Conservation (phyloP, 805 yeast species). For the Barnettozyma pratensis region DNA sequence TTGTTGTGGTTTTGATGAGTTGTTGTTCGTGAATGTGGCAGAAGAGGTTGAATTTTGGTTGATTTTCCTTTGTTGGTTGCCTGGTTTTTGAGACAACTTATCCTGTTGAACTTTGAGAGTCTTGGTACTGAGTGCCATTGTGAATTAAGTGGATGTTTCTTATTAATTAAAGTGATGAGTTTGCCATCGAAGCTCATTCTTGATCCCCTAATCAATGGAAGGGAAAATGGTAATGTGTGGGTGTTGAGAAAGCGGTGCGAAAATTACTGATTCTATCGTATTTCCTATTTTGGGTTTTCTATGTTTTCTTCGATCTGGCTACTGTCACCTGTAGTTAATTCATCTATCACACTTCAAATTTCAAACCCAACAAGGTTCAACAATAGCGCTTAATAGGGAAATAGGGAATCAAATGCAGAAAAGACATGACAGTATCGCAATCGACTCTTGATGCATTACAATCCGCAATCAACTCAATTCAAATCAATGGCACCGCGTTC, state of each 20-base stretch:
- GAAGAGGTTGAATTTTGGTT: background rate
- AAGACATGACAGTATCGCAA: no score
- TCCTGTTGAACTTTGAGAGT: background rate
- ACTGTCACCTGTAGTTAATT: no score
- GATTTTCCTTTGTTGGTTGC: background rate
- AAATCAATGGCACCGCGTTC: no score
- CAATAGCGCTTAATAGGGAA: no score
- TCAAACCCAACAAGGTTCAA: no score
- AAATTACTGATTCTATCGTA: no score
- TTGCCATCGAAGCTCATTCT: background rate
- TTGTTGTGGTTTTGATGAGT: background rate
- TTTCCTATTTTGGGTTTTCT: no score
- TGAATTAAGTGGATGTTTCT: background rate
- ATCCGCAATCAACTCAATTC: no score
- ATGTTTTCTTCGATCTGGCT: no score
- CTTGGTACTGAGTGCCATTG: slow-evolving; percentile 1
- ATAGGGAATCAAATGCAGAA: no score
- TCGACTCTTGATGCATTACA: no score
- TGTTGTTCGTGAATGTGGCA: background rate
- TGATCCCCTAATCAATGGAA: background rate
- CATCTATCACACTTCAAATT: no score
- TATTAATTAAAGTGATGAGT: background rate
- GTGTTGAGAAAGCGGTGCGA: background rate
- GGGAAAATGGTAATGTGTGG: background rate
- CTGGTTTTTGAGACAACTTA: background rate